Evolutionary conservation across 1,284 basidiomycete species (phyloP).

Genomic region (Marasmius tenuissimus): DNA sequence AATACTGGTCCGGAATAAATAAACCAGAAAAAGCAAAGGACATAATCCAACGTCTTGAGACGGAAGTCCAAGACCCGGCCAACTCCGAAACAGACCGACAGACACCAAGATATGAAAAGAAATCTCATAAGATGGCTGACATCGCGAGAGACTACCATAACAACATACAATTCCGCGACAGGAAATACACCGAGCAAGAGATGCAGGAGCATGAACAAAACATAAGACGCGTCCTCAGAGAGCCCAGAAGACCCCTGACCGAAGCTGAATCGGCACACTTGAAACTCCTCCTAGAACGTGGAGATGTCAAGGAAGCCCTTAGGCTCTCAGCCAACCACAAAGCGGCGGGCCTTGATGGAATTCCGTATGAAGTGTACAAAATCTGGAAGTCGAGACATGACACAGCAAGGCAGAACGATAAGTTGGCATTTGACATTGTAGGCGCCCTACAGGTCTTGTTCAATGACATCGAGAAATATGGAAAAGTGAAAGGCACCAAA

Average conservation of each 20-base stretch:
- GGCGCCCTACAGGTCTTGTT: neutral
- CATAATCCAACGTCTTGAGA: conserved; percentile 15
- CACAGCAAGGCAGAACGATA: neutral
- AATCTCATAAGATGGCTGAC: conserved; percentile 17
- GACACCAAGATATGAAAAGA: neutral
- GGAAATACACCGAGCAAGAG: neutral
- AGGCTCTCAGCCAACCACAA: conserved; percentile 2
- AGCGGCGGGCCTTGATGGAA: conserved; percentile 16
- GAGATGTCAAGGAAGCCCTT: neutral
- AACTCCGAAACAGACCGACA: neutral
- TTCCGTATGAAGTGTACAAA: conserved; percentile 20
- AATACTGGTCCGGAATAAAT: conserved; percentile 25
- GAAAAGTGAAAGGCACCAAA: neutral
- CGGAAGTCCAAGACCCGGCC: neutral
- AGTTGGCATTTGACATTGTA: neutral
- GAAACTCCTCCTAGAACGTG: neutral
- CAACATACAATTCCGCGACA: conserved; percentile 7
- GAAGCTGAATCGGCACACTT: neutral
- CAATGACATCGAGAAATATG: conserved; percentile 11
- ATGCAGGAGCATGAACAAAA: neutral
- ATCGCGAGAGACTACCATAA: conserved; percentile 18
- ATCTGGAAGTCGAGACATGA: neutral
- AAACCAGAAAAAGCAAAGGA: conserved; percentile 18
- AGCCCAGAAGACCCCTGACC: neutral
- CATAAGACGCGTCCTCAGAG: neutral